Evolutionary conservation across 768 basidiomycete species (phyloP), one percentile per base, ranked within the genome.

Genomic region (Suillus ampliporus): DNA sequence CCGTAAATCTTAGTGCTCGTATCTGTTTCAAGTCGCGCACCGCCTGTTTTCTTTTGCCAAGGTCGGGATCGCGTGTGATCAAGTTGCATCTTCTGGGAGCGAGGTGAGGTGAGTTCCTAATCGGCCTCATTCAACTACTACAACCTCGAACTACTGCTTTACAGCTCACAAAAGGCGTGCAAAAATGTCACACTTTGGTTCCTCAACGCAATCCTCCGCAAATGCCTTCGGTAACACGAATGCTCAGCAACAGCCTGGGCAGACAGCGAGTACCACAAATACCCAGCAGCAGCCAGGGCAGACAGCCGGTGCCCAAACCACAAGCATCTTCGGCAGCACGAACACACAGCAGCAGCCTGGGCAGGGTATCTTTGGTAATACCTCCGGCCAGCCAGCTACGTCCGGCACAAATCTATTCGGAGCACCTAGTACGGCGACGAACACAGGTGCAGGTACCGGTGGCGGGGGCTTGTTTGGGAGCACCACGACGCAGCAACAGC

Each of bases 331-430:
- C 41, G 60, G 62, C 10, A 48, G 14, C n/a, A 60, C 62, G 17
- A 65, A 57, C 62, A 52, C 65, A 21, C 62, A 54, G 35, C 57
- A 46, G 14, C 47, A 37, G 40, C 23, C 35, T 48, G 26, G 64
- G 62, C 56, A 52, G 28, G 38, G 56, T 38, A 58, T 70, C 41
- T 74, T 72, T 31, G 65, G 72, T 34, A 61, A 35, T 43, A 64
- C 65, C 9, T 63, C 64, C 65, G 57, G 60, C 15, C 61, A 69
- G 50, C 72, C 66, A 60, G 61, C 68, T 7, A 58, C 66, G 17
- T 50, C 56, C 15, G 70, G 70, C 37, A 63, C 31, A 28, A 26
- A 23, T 19, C 23, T 41, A 23, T 56, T 56, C 38, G 54, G 54
- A 56, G 28, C 26, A 19, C 23, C 54, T 13, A 26, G 53, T 26